Percentiles rank a stretch among this genome's conserved stretches.
Evolutionary conservation across 768 basidiomycete species (phyloP).

Genomic region (Glaciozyma martinii): DNA sequence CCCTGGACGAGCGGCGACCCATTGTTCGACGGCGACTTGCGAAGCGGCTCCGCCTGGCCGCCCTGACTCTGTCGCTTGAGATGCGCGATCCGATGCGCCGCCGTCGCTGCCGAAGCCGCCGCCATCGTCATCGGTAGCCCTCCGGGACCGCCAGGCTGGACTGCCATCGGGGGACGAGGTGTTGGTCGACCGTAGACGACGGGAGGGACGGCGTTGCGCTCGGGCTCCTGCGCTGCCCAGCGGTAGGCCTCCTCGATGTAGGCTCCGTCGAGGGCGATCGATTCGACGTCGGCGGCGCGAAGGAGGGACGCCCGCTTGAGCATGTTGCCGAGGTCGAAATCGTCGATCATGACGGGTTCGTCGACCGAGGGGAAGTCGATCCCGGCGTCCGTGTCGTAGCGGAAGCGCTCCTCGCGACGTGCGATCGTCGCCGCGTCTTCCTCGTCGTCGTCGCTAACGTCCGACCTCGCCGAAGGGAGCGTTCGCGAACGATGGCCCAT

Average conservation of each 20-base stretch:
- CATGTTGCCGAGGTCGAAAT: slow-evolving; percentile 23
- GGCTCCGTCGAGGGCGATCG: slow-evolving; percentile 1
- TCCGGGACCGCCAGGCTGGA: slow-evolving; percentile 2
- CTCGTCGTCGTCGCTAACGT: slow-evolving; percentile 26
- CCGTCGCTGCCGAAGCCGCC: background rate
- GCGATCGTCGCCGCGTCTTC: background rate
- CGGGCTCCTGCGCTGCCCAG: slow-evolving; percentile 8
- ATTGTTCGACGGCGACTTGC: slow-evolving; percentile 11
- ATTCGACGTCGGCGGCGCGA: slow-evolving; percentile 17
- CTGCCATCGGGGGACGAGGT: slow-evolving; percentile 10
- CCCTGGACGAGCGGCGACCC: slow-evolving; percentile 3
- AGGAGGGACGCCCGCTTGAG: slow-evolving; percentile 22
- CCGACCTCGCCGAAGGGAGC: background rate
- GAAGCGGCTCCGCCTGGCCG: slow-evolving; percentile 11
- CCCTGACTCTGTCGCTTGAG: slow-evolving; percentile 3
- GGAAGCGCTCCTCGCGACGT: slow-evolving; percentile 20
- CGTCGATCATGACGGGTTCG: slow-evolving; percentile 30
- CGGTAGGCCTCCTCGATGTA: slow-evolving; percentile 22
- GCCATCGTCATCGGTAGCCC: background rate
- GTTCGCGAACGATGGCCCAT: background rate
- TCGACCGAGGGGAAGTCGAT: slow-evolving; percentile 30
- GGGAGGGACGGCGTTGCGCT: slow-evolving; percentile 5
- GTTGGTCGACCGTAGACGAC: slow-evolving; percentile 21
- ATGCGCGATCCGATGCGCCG: background rate
- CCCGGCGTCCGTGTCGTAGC: slow-evolving; percentile 22